Conservation (phyloP, 495 filamentous ascomycete species). For the Friedmanniomyces simplex region DNA sequence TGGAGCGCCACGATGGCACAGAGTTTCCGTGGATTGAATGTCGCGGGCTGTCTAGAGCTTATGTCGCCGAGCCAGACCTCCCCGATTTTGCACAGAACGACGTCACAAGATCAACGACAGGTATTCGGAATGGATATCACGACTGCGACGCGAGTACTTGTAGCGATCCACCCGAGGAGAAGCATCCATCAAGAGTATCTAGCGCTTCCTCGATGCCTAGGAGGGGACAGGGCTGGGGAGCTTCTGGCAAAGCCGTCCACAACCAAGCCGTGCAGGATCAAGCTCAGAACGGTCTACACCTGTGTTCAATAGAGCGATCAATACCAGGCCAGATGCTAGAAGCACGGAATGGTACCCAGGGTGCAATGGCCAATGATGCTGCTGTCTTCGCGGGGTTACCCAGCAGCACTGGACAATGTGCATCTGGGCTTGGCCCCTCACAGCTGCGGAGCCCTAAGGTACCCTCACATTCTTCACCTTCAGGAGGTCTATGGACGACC, state of each 20-base stretch:
- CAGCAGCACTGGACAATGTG: background rate
- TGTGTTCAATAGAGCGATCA: background rate
- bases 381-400: background rate
- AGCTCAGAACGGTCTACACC: background rate
- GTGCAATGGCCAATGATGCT: background rate
- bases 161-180: background rate
- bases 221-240: background rate
- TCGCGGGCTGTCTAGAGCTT: background rate
- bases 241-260: background rate
- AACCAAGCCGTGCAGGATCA: background rate
- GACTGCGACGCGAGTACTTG: background rate
- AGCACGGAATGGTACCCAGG: background rate
- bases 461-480: background rate
- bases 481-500: background rate
- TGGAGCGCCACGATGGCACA: background rate
- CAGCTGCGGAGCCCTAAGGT: background rate
- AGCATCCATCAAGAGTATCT: background rate
- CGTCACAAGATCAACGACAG: background rate
- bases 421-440: background rate
- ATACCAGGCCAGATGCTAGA: background rate
- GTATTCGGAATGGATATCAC: background rate
- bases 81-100: background rate
- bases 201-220: background rate
- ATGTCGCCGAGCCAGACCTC: background rate
- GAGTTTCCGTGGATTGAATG: background rate